Evolutionary conservation across 345 rosid species (phyloP).

Genomic region (Rhodomyrtus tomentosa): DNA sequence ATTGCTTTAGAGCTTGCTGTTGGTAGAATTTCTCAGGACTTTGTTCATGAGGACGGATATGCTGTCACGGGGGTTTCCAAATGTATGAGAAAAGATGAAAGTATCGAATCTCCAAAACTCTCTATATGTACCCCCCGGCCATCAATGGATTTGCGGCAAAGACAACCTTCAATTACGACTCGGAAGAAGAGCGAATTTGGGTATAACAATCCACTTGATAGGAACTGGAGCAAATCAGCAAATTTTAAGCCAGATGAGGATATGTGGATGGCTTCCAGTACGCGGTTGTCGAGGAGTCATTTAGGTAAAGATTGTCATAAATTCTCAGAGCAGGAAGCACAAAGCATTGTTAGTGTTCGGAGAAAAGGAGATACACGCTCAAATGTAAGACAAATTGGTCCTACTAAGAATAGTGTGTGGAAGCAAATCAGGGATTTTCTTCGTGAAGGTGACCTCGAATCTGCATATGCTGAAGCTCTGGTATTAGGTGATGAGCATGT

Average conservation of each 20-base stretch:
- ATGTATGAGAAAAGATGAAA: conserved; percentile 37
- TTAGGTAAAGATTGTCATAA: conserved; percentile 30
- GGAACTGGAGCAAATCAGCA: conserved; percentile 29
- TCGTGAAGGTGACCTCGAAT: conserved; percentile 60
- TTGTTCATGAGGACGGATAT: conserved; percentile 21
- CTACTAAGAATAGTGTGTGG: conserved; percentile 31
- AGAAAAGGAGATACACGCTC: conserved; percentile 21
- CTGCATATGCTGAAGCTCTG: conserved; percentile 76
- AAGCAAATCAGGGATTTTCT: conserved; percentile 42
- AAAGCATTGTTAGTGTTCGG: conserved; percentile 7
- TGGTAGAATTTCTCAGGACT: conserved; percentile 35
- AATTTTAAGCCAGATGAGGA: conserved; percentile 28
- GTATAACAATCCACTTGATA: conserved; percentile 38
- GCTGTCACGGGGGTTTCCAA: conserved; percentile 31
- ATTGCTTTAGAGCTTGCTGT: conserved; percentile 62
- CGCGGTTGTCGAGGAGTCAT: conserved; percentile 23
- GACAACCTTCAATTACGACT: conserved; percentile 34
- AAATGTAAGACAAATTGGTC: conserved; percentile 20
- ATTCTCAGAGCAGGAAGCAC: conserved; percentile 28
- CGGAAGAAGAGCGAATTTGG: conserved; percentile 34
- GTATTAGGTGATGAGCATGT: conserved; percentile 53
- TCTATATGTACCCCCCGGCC: conserved; percentile 65
- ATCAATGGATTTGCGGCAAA: conserved; percentile 38
- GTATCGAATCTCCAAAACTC: conserved; percentile 44
- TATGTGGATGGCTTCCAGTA: conserved; percentile 20